Percentiles rank a stretch among this genome's conserved stretches.
Evolutionary conservation across 2,329 filamentous ascomycete genomes (phyloP).

Genomic region (Lanzia echinophila): DNA sequence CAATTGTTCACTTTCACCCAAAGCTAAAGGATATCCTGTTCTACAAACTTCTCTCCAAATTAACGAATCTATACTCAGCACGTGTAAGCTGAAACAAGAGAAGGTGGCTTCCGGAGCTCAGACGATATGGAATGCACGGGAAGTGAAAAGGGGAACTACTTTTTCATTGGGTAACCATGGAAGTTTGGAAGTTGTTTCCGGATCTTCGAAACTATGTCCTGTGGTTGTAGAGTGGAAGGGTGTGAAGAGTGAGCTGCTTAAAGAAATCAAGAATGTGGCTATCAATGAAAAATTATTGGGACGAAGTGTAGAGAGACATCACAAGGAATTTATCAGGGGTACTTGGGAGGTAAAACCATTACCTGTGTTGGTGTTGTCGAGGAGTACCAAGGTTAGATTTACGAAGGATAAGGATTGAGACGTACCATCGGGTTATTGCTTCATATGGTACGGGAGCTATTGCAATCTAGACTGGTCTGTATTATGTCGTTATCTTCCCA

Average conservation of each 20-base stretch:
- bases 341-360: constrained; percentile 8
- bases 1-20: neutral
- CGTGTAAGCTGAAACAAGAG: neutral
- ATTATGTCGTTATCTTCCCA: too few species aligned
- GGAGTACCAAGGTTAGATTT: constrained; percentile 2
- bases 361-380: constrained; percentile 11
- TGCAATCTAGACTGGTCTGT: too few species aligned
- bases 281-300: constrained; percentile 7
- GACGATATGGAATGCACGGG: neutral
- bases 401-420: too few species aligned
- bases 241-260: neutral
- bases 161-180: neutral
- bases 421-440: too few species aligned
- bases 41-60: neutral
- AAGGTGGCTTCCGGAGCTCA: neutral
- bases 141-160: neutral
- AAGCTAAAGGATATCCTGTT: neutral
- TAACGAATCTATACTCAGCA: constrained; percentile 1
- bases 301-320: constrained; percentile 5
- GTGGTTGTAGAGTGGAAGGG: neutral
- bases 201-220: neutral
- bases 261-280: constrained; percentile 11
- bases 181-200: neutral
- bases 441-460: too few species aligned
- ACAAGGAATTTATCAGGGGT: constrained; percentile 11